Percentiles rank a stretch among this genome's conserved stretches.
Conservation (phyloP, 257 asterid genomes). For the Gynochthodes officinalis region DNA sequence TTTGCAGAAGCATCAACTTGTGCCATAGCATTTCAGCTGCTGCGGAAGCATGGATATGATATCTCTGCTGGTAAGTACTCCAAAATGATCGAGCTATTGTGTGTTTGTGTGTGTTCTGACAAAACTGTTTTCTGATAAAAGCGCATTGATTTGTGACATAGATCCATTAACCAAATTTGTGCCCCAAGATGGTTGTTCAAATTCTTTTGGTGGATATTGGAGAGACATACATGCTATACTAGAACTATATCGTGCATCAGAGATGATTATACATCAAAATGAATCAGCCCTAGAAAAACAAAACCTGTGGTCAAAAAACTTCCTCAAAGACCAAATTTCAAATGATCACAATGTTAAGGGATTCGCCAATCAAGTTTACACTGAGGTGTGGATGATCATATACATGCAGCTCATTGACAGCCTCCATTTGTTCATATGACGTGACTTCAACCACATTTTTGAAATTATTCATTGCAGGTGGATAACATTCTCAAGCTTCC, state of each 20-base stretch:
- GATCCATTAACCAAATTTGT: conserved; percentile 45
- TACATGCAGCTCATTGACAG: conserved; percentile 8
- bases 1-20: conserved; percentile 70
- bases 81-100: conserved; percentile 6
- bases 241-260: conserved; percentile 67
- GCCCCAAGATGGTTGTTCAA: conserved; percentile 36
- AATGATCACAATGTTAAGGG: conserved; percentile 27
- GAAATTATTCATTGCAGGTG: conserved; percentile 44
- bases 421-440: conserved; percentile 7
- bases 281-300: conserved; percentile 51
- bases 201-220: conserved; percentile 38
- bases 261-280: conserved; percentile 44
- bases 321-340: conserved; percentile 47
- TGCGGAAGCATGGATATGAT: conserved; percentile 69
- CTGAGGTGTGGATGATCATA: conserved; percentile 49
- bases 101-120: neutral
- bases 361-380: conserved; percentile 35
- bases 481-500: conserved; percentile 54
- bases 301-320: conserved; percentile 37
- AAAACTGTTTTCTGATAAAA: neutral
- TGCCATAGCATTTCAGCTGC: conserved; percentile 66
- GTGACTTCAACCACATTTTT: neutral
- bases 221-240: conserved; percentile 47
- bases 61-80: conserved; percentile 60
- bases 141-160: conserved; percentile 25